These are phyloP conservation scores for Diplodia mutila DNA, from an alignment of 2,329 filamentous ascomycete species.

Conservation along the genomic window DNA sequence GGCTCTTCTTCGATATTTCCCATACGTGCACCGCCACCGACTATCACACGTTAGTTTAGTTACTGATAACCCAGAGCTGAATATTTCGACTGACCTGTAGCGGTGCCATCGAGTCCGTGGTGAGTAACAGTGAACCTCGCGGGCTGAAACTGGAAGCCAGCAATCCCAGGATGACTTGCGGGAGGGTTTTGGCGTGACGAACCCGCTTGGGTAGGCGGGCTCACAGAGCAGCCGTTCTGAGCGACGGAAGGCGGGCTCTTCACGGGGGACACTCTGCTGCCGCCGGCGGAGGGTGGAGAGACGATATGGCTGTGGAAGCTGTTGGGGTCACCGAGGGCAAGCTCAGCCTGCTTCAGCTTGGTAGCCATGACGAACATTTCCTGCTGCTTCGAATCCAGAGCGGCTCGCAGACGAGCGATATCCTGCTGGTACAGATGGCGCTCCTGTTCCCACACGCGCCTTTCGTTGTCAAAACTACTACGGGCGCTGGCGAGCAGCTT, in stretches of 20 bases:
- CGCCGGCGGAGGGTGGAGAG: constrained; percentile 16
- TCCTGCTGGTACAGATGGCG: constrained; percentile 22
- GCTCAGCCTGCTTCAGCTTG: constrained; percentile 25
- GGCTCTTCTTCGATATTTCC: constrained; percentile 34
- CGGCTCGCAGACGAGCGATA: constrained; percentile 8
- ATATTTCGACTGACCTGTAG: constrained; percentile 28
- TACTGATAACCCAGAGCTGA: constrained; percentile 34
- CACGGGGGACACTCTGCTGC: constrained; percentile 14
- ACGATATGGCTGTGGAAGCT: constrained; percentile 23
- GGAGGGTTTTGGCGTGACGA: background rate
- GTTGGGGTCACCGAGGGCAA: constrained; percentile 18
- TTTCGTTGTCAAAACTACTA: constrained; percentile 20
- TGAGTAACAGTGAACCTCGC: constrained; percentile 16
- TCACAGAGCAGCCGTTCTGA: background rate
- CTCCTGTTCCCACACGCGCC: constrained; percentile 25
- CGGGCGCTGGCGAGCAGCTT: constrained; percentile 21
- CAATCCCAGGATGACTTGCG: background rate
- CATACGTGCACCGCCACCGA: background rate
- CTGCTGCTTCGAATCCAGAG: constrained; percentile 23
- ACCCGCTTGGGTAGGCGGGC: constrained; percentile 2
- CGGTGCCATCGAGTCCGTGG: constrained; percentile 10
- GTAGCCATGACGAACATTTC: constrained; percentile 24
- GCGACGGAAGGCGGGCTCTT: constrained; percentile 5
- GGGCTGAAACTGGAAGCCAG: constrained; percentile 7
- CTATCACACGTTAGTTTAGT: constrained; percentile 1